A percentile compares a stretch with the other conserved stretches of the same genome.
These are phyloP conservation scores for Nemania abortiva DNA, from an alignment of 2,329 filamentous ascomycete genomes.

Conservation along the genomic window DNA sequence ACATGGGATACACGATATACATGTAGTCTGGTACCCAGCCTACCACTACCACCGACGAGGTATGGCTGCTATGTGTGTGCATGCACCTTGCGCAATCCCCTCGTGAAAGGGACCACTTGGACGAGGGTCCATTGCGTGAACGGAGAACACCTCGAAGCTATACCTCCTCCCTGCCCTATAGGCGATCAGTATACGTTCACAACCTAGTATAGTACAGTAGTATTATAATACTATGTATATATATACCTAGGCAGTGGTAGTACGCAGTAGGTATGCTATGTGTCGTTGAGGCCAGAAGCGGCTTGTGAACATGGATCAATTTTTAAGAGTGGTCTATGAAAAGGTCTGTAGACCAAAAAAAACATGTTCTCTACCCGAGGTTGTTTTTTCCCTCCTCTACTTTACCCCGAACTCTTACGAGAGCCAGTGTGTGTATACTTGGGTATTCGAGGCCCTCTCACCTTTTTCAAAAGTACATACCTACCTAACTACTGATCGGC, in stretches of 20 bases:
- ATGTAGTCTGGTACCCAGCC: neutral
- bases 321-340: neutral
- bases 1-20: slow-evolving; percentile 19
- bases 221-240: neutral
- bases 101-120: slow-evolving; percentile 31
- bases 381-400: neutral
- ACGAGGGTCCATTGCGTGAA: slow-evolving; percentile 26
- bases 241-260: neutral
- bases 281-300: neutral
- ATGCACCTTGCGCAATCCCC: slow-evolving; percentile 24
- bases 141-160: slow-evolving; percentile 18
- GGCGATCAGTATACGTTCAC: slow-evolving; percentile 3
- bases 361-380: neutral
- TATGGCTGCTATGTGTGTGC: neutral
- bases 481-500: neutral
- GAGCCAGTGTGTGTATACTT: no score
- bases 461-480: slow-evolving; percentile 6
- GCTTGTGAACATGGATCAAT: neutral
- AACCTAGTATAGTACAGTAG: neutral
- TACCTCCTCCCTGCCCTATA: neutral
- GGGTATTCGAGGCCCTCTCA: neutral
- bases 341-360: neutral
- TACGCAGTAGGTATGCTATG: neutral
- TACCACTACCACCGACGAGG: no score
- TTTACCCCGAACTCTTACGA: neutral